phyloP scores from a whole-genome alignment of 306 rosid species.

The Dalbergia cochinchinensis region DNA sequence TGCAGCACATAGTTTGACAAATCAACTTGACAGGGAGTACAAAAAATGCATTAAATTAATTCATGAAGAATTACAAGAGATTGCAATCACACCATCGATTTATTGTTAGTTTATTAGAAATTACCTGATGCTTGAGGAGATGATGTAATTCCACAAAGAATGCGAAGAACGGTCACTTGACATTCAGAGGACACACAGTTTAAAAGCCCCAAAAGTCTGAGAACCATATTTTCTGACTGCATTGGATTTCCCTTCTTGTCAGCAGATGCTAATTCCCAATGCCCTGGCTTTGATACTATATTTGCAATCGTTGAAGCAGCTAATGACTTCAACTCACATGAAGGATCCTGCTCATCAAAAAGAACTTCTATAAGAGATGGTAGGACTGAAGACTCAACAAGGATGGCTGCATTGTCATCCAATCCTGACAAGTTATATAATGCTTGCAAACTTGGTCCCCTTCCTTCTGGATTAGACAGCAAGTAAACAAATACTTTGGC shows the following conservation, averaged over 20 bases:
- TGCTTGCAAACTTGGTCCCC: slow-evolving; percentile 63
- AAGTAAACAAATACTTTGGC: slow-evolving; percentile 58
- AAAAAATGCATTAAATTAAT: background rate
- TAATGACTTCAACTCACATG: slow-evolving; percentile 53
- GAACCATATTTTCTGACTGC: slow-evolving; percentile 62
- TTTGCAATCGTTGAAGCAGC: slow-evolving; percentile 67
- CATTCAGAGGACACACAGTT: slow-evolving; percentile 43
- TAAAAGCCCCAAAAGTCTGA: slow-evolving; percentile 48
- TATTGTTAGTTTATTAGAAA: slow-evolving; percentile 4
- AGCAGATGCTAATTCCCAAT: slow-evolving; percentile 73
- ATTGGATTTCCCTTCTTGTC: slow-evolving; percentile 62
- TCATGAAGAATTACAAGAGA: slow-evolving; percentile 4
- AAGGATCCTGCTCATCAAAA: slow-evolving; percentile 49
- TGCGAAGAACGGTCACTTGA: slow-evolving; percentile 60
- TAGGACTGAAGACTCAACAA: slow-evolving; percentile 58
- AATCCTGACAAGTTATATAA: slow-evolving; percentile 65
- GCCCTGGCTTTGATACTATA: slow-evolving; percentile 67
- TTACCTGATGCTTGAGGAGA: slow-evolving; percentile 75
- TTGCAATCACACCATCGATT: slow-evolving; percentile 5
- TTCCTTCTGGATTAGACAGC: slow-evolving; percentile 59
- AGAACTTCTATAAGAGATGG: slow-evolving; percentile 60
- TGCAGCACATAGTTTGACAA: background rate
- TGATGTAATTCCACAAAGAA: slow-evolving; percentile 61
- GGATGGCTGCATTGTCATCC: slow-evolving; percentile 67
- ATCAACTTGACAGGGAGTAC: slow-evolving; percentile 7